These are phyloP conservation scores for Stylosanthes scabra DNA, from an alignment of 331 rosid genomes.

Conservation along the genomic window DNA sequence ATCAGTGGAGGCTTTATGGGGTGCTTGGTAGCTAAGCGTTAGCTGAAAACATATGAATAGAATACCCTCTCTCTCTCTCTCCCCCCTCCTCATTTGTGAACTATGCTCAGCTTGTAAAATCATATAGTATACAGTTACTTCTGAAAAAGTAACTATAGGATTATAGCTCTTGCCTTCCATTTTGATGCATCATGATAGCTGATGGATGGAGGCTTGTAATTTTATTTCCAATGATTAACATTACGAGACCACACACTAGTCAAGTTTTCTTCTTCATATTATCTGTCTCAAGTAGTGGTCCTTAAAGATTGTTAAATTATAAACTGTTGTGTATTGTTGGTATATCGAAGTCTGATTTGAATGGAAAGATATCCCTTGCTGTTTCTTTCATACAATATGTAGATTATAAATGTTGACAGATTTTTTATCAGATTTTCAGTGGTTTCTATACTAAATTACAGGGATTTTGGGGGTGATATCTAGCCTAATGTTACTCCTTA, in stretches of 20 bases:
- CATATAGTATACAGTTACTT: background rate
- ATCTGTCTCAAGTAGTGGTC: constrained; percentile 7
- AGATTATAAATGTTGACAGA: too few species aligned
- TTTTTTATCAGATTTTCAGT: too few species aligned
- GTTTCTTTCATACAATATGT: too few species aligned
- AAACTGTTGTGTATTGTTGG: background rate
- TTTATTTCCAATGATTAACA: constrained; percentile 14
- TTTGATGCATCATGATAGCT: background rate
- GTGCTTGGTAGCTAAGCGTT: constrained; percentile 78
- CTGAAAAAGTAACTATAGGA: constrained; percentile 15
- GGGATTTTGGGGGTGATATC: too few species aligned
- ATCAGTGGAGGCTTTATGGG: constrained; percentile 89
- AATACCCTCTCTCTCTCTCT: too few species aligned
- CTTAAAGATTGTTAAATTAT: constrained; percentile 18
- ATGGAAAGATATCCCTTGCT: too few species aligned
- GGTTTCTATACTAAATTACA: too few species aligned
- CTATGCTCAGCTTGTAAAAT: constrained; percentile 31
- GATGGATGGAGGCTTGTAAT: background rate
- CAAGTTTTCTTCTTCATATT: constrained; percentile 18
- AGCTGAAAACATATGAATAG: constrained; percentile 25
- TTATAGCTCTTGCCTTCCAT: background rate
- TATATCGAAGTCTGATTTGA: too few species aligned
- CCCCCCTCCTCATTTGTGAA: background rate
- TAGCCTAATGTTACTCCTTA: too few species aligned
- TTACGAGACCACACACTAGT: constrained; percentile 27